Percentiles rank a stretch among this genome's conserved stretches.
Conservation (phyloP, 768 basidiomycete genomes). For the Rhizopogon rudus region DNA sequence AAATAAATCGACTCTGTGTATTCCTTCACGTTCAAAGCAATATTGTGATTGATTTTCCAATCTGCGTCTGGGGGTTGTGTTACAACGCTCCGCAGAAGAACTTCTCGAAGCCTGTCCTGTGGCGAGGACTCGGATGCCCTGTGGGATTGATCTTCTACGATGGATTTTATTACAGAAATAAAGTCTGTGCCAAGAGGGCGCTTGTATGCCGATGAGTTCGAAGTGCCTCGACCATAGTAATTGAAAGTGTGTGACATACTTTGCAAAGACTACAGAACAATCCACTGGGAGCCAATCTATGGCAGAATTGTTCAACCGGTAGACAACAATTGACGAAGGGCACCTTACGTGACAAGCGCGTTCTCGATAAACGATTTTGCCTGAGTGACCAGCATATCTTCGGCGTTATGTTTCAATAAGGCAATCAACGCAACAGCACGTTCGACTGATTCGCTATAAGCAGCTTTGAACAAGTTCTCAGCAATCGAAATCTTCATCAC, state of each 20-base stretch:
- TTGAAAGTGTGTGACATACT: conserved; percentile 28
- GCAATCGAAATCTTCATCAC: background rate
- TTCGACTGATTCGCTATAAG: conserved; percentile 48
- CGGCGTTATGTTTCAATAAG: conserved; percentile 42
- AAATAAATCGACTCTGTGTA: conserved; percentile 59
- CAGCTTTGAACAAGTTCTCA: background rate
- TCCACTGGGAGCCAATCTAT: conserved; percentile 54
- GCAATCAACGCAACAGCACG: conserved; percentile 42
- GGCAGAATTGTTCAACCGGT: background rate
- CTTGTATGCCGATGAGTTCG: conserved; percentile 24
- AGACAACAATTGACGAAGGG: background rate
- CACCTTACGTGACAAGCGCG: conserved; percentile 43
- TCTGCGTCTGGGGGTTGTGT: conserved; percentile 46
- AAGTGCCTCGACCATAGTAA: background rate
- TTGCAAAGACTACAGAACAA: conserved; percentile 54
- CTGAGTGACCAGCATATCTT: conserved; percentile 56
- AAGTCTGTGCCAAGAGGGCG: conserved; percentile 42
- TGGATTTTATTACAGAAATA: conserved; percentile 49
- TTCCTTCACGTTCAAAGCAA: conserved; percentile 49
- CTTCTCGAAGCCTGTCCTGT: conserved; percentile 36
- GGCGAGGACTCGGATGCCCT: conserved; percentile 12
- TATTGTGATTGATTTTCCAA: conserved; percentile 41
- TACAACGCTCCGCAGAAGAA: conserved; percentile 54
- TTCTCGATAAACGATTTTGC: conserved; percentile 50
- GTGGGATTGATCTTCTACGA: conserved; percentile 35